Evolutionary conservation across 2,329 filamentous ascomycete species (phyloP).

Genomic region (Cordyceps militaris): DNA sequence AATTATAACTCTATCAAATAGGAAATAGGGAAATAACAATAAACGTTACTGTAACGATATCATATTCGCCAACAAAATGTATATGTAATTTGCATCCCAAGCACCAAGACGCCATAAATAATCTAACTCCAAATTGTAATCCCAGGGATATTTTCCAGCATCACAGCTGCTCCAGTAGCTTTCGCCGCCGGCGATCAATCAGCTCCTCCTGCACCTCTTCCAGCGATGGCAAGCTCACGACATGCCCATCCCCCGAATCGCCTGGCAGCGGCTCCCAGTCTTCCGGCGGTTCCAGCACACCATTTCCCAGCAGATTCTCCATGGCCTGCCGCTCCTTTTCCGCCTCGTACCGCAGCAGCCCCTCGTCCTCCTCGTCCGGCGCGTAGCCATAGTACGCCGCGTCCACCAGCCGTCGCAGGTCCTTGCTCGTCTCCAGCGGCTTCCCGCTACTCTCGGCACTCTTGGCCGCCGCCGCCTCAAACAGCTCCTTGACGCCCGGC

Average conservation of each 20-base stretch:
- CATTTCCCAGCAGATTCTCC: conserved; percentile 57
- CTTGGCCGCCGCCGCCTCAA: conserved; percentile 65
- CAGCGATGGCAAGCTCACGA: conserved; percentile 76
- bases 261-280: conserved; percentile 85
- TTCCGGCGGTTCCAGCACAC: conserved; percentile 49
- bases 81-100: background rate
- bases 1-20: no score
- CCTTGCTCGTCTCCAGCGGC: conserved; percentile 59
- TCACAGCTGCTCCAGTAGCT: conserved; percentile 71
- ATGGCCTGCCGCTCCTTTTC: conserved; percentile 77
- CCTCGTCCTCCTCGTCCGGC: conserved; percentile 82
- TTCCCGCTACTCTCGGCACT: conserved; percentile 46
- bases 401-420: conserved; percentile 71
- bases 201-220: conserved; percentile 95
- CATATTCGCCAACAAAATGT: background rate
- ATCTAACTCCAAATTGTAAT: background rate
- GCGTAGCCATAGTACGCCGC: conserved; percentile 96
- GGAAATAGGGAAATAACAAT: no score
- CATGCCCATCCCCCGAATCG: conserved; percentile 72
- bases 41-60: no score
- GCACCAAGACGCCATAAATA: background rate
- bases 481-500: conserved; percentile 93
- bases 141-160: conserved; percentile 15
- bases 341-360: conserved; percentile 70
- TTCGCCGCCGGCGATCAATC: conserved; percentile 75